phyloP scores from a whole-genome alignment of 1,284 basidiomycete genomes.

The Uromyces viciae-fabae region DNA sequence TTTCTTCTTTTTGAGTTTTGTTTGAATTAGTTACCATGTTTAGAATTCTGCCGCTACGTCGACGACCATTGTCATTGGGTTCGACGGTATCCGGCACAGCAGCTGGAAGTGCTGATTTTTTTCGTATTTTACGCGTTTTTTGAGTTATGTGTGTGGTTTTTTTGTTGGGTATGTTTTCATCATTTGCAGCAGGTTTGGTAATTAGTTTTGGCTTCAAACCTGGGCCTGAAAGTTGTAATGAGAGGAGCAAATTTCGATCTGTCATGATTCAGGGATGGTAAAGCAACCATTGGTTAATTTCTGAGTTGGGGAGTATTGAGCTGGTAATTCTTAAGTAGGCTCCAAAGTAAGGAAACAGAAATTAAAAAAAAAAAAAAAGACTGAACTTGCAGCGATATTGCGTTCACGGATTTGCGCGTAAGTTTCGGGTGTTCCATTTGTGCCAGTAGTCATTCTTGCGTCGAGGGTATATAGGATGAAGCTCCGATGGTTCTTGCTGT shows the following conservation, averaged over 20 bases:
- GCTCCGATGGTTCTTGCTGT: no score
- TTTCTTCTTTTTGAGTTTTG: background rate
- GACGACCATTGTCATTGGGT: background rate
- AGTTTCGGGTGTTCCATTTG: no score
- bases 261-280: background rate
- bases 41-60: constrained; percentile 26
- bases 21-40: background rate
- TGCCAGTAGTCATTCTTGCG: no score
- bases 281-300: background rate
- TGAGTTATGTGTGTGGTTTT: background rate
- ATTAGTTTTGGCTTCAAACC: background rate
- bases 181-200: background rate
- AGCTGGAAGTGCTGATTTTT: background rate
- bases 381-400: constrained; percentile 42
- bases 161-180: background rate
- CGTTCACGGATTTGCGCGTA: constrained; percentile 39
- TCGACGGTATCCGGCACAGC: background rate
- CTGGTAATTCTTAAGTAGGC: no score
- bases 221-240: constrained; percentile 37
- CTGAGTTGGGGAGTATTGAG: background rate
- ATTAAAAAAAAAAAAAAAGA: background rate
- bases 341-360: background rate
- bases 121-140: background rate
- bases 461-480: no score
- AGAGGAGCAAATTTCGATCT: constrained; percentile 36